Evolutionary conservation across 257 asterid genomes (phyloP), one percentile per base, ranked within the genome.

Genomic region (Leonotis leonurus): DNA sequence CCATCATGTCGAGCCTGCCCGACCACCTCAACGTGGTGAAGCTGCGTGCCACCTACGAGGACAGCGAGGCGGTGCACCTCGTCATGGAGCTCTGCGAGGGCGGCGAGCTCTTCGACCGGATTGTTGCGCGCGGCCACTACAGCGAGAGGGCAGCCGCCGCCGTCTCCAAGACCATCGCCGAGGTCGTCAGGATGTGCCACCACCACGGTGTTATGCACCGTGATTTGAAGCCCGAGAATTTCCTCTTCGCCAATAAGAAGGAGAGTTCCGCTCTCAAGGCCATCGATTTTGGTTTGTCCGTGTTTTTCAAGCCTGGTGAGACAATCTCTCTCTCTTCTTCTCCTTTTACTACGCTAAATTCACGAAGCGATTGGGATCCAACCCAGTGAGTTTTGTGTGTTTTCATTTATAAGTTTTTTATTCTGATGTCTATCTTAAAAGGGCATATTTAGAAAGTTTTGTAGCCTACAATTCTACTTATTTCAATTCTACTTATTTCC

Each of bases 41-140:
- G 80, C 75, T 91, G 24, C 81, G 83, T 61, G 98, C 96, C 13
- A 86, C 98, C 10, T 91, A 91, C 22, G 98, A 91, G 73, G 98
- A 91, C 48, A 78, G 80, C 55, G 96, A 88, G 73, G 95, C 96
- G 2, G 98, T 91, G 45, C 95, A 91, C 62, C 51, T 91, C 67
- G 96, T 91, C 20, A 91, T 91, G 98, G 98, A 91, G 78, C 45
- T 91, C 36, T 91, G 98, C 61, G 98, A 85, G 77, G 98, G 98
- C 6, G 98, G 98, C 3, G 98, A 90, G 62, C 70, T 90, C 16
- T 91, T 91, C 27, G 96, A 88, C 44, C 77, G 98, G 70, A 91
- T 91, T 2, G 96, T 91, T 49, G 95, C 95, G 58, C 84, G 95
- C 66, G 98, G 98, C 24, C 98, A 91, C 66, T 91, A 91, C 76